A percentile compares a stretch with the other conserved stretches of the same genome.
Evolutionary conservation across 2,329 filamentous ascomycete genomes (phyloP).

Genomic region (Aspergillus bombycis): DNA sequence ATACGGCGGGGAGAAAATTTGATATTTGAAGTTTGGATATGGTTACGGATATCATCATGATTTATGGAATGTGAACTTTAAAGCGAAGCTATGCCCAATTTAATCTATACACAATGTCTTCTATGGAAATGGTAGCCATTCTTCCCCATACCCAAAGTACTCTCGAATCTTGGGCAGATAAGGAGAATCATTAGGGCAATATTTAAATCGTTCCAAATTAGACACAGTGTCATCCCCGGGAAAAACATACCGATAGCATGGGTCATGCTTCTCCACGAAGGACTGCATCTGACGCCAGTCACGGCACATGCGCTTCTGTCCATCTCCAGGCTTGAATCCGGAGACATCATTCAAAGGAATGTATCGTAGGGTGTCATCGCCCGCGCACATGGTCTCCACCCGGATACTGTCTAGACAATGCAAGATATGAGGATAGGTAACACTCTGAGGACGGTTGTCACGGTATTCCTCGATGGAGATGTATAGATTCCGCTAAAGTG

Average conservation of each 20-base stretch:
- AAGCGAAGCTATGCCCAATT: no score
- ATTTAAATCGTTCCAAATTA: not conserved
- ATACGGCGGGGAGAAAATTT: no score
- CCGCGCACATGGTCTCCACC: not conserved
- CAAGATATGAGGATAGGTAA: not conserved
- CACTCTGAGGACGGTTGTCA: not conserved
- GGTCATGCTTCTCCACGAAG: not conserved
- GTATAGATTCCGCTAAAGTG: not conserved
- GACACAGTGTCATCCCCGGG: not conserved
- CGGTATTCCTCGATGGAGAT: not conserved
- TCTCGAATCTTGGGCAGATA: not conserved
- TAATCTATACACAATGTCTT: not conserved
- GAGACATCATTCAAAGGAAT: not conserved
- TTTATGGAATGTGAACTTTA: no score
- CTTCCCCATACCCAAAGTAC: not conserved
- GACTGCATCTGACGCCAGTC: not conserved
- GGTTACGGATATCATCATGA: no score
- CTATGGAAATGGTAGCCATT: not conserved
- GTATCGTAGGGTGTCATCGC: not conserved
- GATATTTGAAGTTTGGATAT: no score
- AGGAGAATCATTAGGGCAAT: not conserved
- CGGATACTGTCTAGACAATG: not conserved
- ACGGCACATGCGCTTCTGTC: not conserved
- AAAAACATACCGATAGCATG: not conserved
- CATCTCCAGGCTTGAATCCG: not conserved